A percentile compares a stretch with the other conserved stretches of the same genome.
Evolutionary conservation across 768 basidiomycete species (phyloP).

Genomic region (Mycena leptocephala): DNA sequence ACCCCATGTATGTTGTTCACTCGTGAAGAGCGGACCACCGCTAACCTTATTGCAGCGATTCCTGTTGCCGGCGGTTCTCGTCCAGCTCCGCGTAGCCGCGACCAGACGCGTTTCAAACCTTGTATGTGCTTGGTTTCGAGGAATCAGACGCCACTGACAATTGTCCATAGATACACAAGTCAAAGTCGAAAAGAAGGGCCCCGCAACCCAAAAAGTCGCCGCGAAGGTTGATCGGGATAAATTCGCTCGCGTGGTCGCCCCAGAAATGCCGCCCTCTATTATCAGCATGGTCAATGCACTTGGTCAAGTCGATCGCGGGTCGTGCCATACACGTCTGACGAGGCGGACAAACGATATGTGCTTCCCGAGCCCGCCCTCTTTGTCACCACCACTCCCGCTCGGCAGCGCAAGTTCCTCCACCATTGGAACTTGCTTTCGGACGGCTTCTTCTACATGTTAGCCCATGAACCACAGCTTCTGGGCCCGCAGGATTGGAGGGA

Average conservation of each 20-base stretch:
- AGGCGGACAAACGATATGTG: neutral
- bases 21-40: too few species aligned
- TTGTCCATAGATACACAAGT: neutral
- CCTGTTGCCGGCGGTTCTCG: too few species aligned
- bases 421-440: neutral
- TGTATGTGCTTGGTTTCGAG: too few species aligned
- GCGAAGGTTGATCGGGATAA: neutral
- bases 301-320: neutral
- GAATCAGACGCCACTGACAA: neutral
- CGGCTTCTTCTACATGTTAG: neutral
- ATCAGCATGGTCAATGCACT: neutral
- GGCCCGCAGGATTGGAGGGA: neutral
- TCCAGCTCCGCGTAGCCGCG: too few species aligned
- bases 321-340: neutral
- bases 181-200: neutral
- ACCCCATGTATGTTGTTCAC: too few species aligned
- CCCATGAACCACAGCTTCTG: neutral
- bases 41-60: too few species aligned
- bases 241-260: neutral
- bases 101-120: too few species aligned
- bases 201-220: too few species aligned
- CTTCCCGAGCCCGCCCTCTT: neutral
- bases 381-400: neutral
- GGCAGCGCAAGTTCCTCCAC: neutral
- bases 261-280: neutral